A percentile compares a stretch with the other conserved stretches of the same genome.
Conservation (phyloP, 225 moss, liverwort and hornwort genomes). For the Thuidium tamariscinum region DNA sequence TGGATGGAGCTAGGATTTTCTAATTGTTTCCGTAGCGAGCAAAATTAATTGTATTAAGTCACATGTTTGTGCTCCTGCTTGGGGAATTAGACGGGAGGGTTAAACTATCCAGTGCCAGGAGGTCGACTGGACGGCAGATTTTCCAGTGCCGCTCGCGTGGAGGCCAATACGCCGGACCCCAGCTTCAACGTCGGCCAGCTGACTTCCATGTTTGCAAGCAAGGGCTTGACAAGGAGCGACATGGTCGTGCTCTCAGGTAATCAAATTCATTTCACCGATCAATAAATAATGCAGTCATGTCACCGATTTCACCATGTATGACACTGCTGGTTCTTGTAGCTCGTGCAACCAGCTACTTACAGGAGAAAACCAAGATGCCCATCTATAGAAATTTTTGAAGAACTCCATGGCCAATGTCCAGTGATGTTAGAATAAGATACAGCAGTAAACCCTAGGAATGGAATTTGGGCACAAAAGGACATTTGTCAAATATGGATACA, state of each 20-base stretch:
- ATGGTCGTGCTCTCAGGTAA: constrained; percentile 45
- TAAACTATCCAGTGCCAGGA: constrained; percentile 11
- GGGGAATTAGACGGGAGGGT: constrained; percentile 25
- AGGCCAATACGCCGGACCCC: constrained; percentile 1
- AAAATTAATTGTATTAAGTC: background rate
- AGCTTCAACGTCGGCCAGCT: constrained; percentile 12
- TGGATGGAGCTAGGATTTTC: background rate
- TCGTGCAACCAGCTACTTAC: background rate
- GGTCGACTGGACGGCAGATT: constrained; percentile 26
- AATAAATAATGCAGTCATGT: background rate
- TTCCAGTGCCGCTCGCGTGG: constrained; percentile 6
- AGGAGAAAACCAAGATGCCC: background rate
- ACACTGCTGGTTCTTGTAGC: too few relatives aligned
- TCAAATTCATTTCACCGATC: background rate
- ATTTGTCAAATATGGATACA: background rate
- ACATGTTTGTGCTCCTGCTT: background rate
- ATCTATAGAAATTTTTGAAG: too few relatives aligned
- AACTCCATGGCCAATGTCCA: background rate
- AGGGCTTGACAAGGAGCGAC: constrained; percentile 40
- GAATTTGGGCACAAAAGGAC: background rate
- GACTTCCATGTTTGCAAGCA: constrained; percentile 5
- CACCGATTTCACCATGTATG: background rate
- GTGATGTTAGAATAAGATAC: too few relatives aligned
- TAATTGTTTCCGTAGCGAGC: background rate
- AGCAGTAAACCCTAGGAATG: background rate